Base-by-base conservation (phyloP, 179 eudicot species). In the Silene noctiflora region DNA sequence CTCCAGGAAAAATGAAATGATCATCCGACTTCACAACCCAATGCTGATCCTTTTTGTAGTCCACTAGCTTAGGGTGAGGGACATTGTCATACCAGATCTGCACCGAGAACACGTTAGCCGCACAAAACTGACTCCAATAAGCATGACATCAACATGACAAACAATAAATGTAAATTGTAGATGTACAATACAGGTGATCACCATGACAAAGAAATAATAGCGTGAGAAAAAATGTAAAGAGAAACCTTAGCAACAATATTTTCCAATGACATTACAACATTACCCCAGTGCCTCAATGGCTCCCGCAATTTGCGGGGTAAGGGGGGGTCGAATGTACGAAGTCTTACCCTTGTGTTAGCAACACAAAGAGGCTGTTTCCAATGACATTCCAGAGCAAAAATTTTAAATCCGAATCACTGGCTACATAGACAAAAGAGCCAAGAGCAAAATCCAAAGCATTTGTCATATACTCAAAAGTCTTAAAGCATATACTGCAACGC, bases 21-120 rank as follows among this genome's bases (percentile, higher is more conserved):
- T 91, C 89, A 69, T 89, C 96, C n/a, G 89, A 84, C 81, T 85
- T 89, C 31, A 83, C 84, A 80, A 96, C 98, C 99, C 99, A 96
- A 69, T 81, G 89, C 79, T 96, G 99, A 76, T 91, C 96, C 84
- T 93, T 93, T 85, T 96, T 96, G 89, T 89, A 93, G 74, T 96
- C 98, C 10, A 93, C 99, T 31, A 96, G 97, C 89, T 89, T 96
- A 25, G 98, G 90, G 73, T 96, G 97, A 80, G 99, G 99, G 31
- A 93, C 99, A 87, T 96, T 96, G 80, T 87, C 79, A 80, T 86
- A 96, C 99, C 99, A 96, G 69, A 96, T 86, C 99, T 96, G 86
- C 61, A 64, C 25, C 21, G 9, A 25, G 46, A 75, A 58, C 17
- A 46, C 11, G 21, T 31, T 8, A 31, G 25, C 12, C 25, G 25